Conservation (phyloP, 2,329 filamentous ascomycete genomes). For the Penicillium sp. region DNA sequence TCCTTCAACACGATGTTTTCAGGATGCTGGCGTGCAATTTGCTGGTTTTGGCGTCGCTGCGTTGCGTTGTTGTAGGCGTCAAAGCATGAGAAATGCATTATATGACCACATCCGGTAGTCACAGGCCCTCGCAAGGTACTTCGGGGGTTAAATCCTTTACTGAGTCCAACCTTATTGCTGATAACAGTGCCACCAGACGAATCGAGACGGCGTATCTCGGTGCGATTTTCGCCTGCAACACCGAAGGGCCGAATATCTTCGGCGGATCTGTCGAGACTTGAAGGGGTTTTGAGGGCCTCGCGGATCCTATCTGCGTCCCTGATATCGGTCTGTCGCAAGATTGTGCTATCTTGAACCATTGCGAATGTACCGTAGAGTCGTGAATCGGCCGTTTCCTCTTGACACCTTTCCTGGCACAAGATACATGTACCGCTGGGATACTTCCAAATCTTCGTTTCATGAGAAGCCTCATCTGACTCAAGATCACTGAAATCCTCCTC, state of each 20-base stretch:
- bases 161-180: constrained; percentile 78
- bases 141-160: constrained; percentile 80
- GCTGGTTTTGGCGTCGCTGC: constrained; percentile 79
- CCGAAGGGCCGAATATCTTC: constrained; percentile 87
- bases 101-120: constrained; percentile 90
- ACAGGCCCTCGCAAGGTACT: constrained; percentile 75
- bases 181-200: constrained; percentile 71
- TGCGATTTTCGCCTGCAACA: constrained; percentile 83
- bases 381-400: constrained; percentile 91
- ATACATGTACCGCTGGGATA: constrained; percentile 95
- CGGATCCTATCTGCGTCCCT: constrained; percentile 80
- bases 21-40: constrained; percentile 93
- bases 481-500: constrained; percentile 75
- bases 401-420: constrained; percentile 94
- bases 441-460: constrained; percentile 78
- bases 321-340: constrained; percentile 84
- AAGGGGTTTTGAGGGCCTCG: constrained; percentile 78
- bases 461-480: constrained; percentile 56
- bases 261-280: constrained; percentile 81
- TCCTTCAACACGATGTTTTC: constrained; percentile 79
- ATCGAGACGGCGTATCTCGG: constrained; percentile 75
- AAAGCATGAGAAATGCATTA: constrained; percentile 98
- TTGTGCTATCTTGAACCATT: constrained; percentile 80
- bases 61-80: constrained; percentile 88
- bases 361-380: constrained; percentile 92